phyloP scores from a whole-genome alignment of 805 yeast species.

The Brettanomyces bruxellensis region DNA sequence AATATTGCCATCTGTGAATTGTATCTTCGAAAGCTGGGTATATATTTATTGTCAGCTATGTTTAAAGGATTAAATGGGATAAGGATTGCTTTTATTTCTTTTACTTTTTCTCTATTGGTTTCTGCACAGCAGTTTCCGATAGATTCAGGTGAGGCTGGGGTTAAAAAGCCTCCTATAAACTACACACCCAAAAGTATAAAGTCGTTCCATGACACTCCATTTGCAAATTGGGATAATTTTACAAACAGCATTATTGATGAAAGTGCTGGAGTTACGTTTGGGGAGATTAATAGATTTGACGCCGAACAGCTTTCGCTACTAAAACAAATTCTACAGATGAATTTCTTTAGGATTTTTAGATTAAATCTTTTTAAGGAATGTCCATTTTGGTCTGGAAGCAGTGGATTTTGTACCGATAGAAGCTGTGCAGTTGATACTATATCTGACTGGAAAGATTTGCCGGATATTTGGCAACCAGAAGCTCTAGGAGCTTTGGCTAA shows the following conservation, averaged over 20 bases:
- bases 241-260: constrained; percentile 17
- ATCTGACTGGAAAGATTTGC: constrained; percentile 61
- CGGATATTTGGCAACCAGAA: constrained; percentile 68
- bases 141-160: background rate
- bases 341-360: constrained; percentile 83
- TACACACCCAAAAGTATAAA: constrained; percentile 16
- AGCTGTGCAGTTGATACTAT: constrained; percentile 86
- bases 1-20: too few species aligned
- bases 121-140: background rate
- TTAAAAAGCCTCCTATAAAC: constrained; percentile 10
- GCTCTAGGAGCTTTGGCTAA: constrained; percentile 47
- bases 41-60: too few species aligned
- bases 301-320: constrained; percentile 44
- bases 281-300: constrained; percentile 46
- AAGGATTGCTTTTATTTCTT: too few species aligned
- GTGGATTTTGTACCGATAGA: constrained; percentile 76
- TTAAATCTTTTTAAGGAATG: constrained; percentile 76
- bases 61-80: too few species aligned
- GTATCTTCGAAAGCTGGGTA: too few species aligned
- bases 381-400: constrained; percentile 73
- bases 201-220: constrained; percentile 25
- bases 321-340: constrained; percentile 52
- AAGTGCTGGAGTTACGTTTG: constrained; percentile 25
- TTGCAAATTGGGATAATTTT: constrained; percentile 16
- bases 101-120: too few species aligned